phyloP scores from a whole-genome alignment of 352 stramenopile genomes.

The Pythium oligandrum region DNA sequence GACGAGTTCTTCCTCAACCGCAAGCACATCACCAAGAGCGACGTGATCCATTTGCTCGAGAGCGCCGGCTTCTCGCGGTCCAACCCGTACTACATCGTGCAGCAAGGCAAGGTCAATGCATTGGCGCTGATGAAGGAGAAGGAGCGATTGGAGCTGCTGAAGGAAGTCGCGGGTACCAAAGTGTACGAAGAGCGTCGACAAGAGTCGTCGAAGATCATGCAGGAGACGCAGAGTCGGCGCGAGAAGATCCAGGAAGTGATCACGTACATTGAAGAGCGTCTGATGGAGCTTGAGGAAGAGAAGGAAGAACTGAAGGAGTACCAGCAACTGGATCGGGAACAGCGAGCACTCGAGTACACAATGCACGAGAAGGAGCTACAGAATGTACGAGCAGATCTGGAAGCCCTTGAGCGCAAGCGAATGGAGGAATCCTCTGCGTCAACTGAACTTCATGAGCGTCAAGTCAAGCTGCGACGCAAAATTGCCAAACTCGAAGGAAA shows the following conservation, averaged over 20 bases:
- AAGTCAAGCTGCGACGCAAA: constrained; percentile 46
- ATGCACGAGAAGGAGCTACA: constrained; percentile 90
- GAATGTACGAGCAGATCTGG: constrained; percentile 50
- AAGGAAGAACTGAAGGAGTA: constrained; percentile 97
- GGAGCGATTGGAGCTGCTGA: constrained; percentile 96
- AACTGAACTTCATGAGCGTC: constrained; percentile 67
- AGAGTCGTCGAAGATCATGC: constrained; percentile 96
- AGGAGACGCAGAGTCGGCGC: constrained; percentile 93
- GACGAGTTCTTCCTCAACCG: constrained; percentile 99
- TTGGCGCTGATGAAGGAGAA: constrained; percentile 98
- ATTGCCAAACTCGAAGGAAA: constrained; percentile 49
- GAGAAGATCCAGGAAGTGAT: constrained; percentile 97
- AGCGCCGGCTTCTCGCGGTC: constrained; percentile 98
- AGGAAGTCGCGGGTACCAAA: constrained; percentile 97
- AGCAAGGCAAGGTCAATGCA: constrained; percentile 99
- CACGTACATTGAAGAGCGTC: constrained; percentile 91
- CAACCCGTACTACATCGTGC: constrained; percentile 99
- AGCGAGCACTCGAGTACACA: constrained; percentile 96
- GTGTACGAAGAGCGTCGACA: constrained; percentile 98
- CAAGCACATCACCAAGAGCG: constrained; percentile 97
- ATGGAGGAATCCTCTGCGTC: constrained; percentile 41
- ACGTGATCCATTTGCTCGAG: constrained; percentile 98
- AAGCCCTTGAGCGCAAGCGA: constrained; percentile 64
- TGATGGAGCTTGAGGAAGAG: constrained; percentile 97
- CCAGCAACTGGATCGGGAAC: constrained; percentile 93